Base-by-base conservation (phyloP, 176 grass and related monocot species). In the Triticum timopheevii region DNA sequence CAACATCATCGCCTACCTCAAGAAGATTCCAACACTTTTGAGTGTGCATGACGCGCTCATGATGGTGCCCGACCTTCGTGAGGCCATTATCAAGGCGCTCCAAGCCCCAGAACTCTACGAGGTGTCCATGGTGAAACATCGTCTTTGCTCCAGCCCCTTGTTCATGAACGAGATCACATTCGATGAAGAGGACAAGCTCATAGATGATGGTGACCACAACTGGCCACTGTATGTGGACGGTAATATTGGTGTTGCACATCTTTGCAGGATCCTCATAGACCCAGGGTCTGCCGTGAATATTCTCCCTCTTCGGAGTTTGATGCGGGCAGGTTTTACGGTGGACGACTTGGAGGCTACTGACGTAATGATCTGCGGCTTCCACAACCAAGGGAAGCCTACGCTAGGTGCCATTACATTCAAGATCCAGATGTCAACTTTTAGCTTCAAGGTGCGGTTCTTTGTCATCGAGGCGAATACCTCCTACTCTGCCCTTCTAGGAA, bases 101-200 rank as follows among this genome's bases (percentile, higher is more conserved):
- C 15, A 56, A 56, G 17, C 6, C 2, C 52, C 17, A 0, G 2
- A 56, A 20, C 15, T 56, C 15, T 56, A 56, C 6, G 17, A 20
- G 52, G 52, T 56, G 17, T 56, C 52, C 52, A 20, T 56, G 52
- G 52, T 0, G 0, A 69, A 52, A 3, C 24, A 69, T 23, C 13
- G 4, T 2, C 19, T 54, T 10, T 2, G 23, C 10, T 1, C 10
- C 4, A 35, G 24, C 4, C 20, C 28, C 0, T 1, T 35, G 0
- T 20, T n/a, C 1, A 19, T 52, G 4, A 82, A 70, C 0, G 20
- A 20, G 6, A 56, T 56, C 52, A 56, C 6, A 17, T 20, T 56
- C 52, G 52, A 20, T 2, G 16, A 56, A 2, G 52, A 56, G 17
- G 52, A 56, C 6, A 56, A 56, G 17, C 52, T 63, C n/a, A 63